Percentiles rank a stretch among this genome's conserved stretches.
Evolutionary conservation across 2,329 filamentous ascomycete genomes (phyloP).

Genomic region (Diaporthe velutina): DNA sequence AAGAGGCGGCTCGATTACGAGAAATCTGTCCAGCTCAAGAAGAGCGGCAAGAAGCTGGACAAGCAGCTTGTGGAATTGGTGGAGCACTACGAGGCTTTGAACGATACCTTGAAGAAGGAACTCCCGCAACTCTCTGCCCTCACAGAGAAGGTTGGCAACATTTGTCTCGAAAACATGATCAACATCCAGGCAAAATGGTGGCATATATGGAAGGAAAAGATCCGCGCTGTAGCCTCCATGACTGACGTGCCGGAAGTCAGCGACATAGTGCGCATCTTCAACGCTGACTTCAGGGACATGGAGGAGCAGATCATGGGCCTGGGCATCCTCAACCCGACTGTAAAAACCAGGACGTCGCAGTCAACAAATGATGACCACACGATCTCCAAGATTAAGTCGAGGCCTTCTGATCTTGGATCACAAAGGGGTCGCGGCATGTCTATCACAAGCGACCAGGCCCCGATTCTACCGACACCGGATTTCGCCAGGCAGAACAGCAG

Average conservation of each 20-base stretch:
- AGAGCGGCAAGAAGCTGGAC: constrained; percentile 87
- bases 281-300: constrained; percentile 81
- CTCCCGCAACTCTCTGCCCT: constrained; percentile 85
- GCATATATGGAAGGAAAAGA: constrained; percentile 84
- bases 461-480: constrained; percentile 74
- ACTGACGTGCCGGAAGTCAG: constrained; percentile 74
- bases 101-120: constrained; percentile 93
- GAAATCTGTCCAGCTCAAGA: constrained; percentile 81
- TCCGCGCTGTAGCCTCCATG: constrained; percentile 79
- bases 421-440: constrained; percentile 71
- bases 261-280: constrained; percentile 83
- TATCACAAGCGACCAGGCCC: constrained; percentile 72
- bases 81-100: constrained; percentile 90
- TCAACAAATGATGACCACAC: constrained; percentile 70
- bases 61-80: constrained; percentile 86
- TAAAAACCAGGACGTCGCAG: constrained; percentile 68
- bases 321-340: constrained; percentile 82
- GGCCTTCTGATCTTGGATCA: constrained; percentile 61
- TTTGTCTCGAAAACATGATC: constrained; percentile 86
- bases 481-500: constrained; percentile 76
- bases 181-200: constrained; percentile 89
- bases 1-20: constrained; percentile 94
- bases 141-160: constrained; percentile 86
- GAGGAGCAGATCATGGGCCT: constrained; percentile 80
- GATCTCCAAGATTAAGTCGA: constrained; percentile 61